A percentile compares a stretch with the other conserved stretches of the same genome.
Evolutionary conservation across 495 filamentous ascomycete genomes (phyloP).

Genomic region (Hyphodiscus hymeniophilus): DNA sequence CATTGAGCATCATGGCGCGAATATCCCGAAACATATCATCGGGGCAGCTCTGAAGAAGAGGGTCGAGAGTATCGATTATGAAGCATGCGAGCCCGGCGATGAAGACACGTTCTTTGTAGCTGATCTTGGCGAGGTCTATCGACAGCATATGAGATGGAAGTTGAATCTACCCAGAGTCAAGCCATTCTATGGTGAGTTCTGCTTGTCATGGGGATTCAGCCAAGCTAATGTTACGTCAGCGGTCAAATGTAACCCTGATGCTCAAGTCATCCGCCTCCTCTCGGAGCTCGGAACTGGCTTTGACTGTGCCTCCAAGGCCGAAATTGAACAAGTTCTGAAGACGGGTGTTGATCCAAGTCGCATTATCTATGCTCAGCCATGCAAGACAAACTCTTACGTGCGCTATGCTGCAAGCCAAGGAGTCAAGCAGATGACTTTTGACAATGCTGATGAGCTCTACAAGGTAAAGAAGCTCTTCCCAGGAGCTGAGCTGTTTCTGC

Average conservation of each 20-base stretch:
- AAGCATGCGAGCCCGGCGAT: conserved; percentile 77
- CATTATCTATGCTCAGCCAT: conserved; percentile 98
- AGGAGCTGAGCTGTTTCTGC: conserved; percentile 81
- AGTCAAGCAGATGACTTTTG: conserved; percentile 98
- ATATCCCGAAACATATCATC: conserved; percentile 52
- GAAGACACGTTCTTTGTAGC: conserved; percentile 98
- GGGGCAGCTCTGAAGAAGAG: conserved; percentile 72
- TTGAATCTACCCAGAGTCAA: conserved; percentile 84
- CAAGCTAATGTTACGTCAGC: conserved; percentile 44
- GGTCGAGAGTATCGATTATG: conserved; percentile 72
- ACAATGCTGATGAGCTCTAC: conserved; percentile 95
- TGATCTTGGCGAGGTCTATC: conserved; percentile 96
- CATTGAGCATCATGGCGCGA: conserved; percentile 24
- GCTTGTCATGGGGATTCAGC: neutral
- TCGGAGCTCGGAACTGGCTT: conserved; percentile 86
- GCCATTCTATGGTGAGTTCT: conserved; percentile 85
- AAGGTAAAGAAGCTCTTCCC: conserved; percentile 92
- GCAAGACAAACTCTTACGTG: conserved; percentile 97
- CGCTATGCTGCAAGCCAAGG: conserved; percentile 74
- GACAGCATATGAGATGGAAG: conserved; percentile 98
- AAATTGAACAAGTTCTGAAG: conserved; percentile 84
- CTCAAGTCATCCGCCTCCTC: conserved; percentile 79
- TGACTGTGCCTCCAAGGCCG: conserved; percentile 94
- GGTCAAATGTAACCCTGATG: conserved; percentile 97
- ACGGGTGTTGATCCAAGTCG: conserved; percentile 81